Evolutionary conservation across 2,329 filamentous ascomycete genomes (phyloP).

Genomic region (Alternaria novae-zelandiae): DNA sequence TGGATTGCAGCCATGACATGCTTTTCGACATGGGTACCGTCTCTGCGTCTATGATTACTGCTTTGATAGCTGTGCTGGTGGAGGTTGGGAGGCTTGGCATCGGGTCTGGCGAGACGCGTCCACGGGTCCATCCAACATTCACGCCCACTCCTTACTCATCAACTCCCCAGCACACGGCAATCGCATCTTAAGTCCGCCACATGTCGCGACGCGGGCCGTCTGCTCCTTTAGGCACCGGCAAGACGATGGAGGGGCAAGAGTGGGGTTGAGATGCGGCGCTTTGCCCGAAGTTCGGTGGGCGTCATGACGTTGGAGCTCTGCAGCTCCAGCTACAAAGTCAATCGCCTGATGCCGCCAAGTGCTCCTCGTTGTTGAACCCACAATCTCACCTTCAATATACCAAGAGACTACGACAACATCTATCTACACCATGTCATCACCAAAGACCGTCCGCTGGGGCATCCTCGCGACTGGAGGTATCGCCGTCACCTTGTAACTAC

Average conservation of each 20-base stretch:
- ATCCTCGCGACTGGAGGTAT: conserved; percentile 59
- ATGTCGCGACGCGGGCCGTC: conserved; percentile 1
- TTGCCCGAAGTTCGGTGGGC: conserved; percentile 5
- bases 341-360: neutral
- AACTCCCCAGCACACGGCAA: neutral
- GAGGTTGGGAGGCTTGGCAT: neutral
- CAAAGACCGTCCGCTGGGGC: conserved; percentile 51
- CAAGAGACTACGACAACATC: neutral
- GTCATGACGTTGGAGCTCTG: conserved; percentile 23
- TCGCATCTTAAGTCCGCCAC: neutral
- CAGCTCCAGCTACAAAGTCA: neutral
- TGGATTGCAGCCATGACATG: accelerated
- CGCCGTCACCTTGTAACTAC: conserved; percentile 52
- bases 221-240: conserved; percentile 11
- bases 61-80: neutral
- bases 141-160: neutral
- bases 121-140: neutral
- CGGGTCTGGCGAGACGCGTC: neutral
- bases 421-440: conserved; percentile 36
- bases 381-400: neutral
- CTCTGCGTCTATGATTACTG: neutral
- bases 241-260: conserved; percentile 14
- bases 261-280: conserved; percentile 19
- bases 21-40: neutral
- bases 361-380: neutral